A percentile compares a stretch with the other conserved stretches of the same genome.
Evolutionary conservation across 2,329 filamentous ascomycete species (phyloP).

Genomic region (Curvularia eragrostidis): DNA sequence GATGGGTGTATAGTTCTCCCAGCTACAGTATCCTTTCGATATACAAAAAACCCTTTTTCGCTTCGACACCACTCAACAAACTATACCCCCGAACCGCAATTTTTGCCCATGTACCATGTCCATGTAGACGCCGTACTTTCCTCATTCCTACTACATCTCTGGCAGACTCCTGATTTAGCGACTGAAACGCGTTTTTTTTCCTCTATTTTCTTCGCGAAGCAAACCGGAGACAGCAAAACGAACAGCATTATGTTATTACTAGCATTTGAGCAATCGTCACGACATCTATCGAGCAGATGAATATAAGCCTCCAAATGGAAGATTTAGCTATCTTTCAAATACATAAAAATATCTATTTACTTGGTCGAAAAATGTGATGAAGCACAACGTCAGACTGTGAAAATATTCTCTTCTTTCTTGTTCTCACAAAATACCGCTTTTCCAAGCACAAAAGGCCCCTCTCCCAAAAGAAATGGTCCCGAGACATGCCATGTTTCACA

Average conservation of each 20-base stretch:
- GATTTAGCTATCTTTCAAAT: neutral
- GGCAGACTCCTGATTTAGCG: conserved; percentile 14
- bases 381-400: too few relatives aligned
- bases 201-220: neutral
- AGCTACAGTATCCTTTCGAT: neutral
- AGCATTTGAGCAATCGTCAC: neutral
- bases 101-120: conserved; percentile 6
- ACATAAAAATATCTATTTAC: neutral
- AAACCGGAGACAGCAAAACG: neutral
- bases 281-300: neutral
- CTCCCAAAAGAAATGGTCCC: too few relatives aligned
- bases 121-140: conserved; percentile 13
- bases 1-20: conserved; percentile 22
- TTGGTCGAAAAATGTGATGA: neutral
- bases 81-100: conserved; percentile 5
- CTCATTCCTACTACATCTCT: conserved; percentile 9
- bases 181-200: neutral
- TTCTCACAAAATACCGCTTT: too few relatives aligned
- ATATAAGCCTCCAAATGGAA: neutral
- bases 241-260: neutral
- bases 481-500: neutral
- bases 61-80: conserved; percentile 9
- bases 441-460: too few relatives aligned
- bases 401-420: too few relatives aligned
- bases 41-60: conserved; percentile 10